These are phyloP conservation scores for Zizania latifolia DNA, from an alignment of 176 grass and related monocot genomes.

Conservation along the genomic window DNA sequence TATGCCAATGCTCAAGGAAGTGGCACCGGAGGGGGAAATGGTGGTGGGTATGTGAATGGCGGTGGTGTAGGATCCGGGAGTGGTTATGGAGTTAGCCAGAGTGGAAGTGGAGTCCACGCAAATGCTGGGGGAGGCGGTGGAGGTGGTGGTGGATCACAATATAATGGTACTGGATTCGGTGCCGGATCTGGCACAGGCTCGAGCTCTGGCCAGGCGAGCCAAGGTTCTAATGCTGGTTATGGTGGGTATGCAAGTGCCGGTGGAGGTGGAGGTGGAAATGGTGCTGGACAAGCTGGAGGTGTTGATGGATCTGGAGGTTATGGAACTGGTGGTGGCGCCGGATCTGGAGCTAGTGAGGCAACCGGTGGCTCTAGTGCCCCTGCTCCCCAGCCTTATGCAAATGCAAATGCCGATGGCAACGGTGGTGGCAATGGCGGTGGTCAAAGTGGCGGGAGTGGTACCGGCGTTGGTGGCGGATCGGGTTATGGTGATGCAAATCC, in stretches of 20 bases:
- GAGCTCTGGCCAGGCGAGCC: background rate
- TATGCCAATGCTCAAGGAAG: background rate
- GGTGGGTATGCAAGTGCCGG: background rate
- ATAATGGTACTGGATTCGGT: background rate
- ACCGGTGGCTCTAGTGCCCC: background rate
- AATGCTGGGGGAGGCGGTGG: background rate
- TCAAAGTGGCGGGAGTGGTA: background rate
- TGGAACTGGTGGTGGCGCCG: background rate
- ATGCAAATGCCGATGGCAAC: constrained; percentile 2
- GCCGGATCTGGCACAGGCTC: background rate
- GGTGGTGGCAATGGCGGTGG: background rate
- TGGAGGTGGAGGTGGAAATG: background rate
- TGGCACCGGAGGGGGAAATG: background rate
- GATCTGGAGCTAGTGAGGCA: background rate
- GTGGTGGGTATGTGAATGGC: background rate
- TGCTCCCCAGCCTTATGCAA: background rate
- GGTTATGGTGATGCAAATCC: background rate
- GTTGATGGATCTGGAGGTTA: background rate
- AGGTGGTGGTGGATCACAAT: background rate
- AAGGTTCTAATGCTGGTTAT: background rate
- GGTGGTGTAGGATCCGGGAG: background rate
- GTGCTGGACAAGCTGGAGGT: background rate
- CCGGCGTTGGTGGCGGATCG: background rate
- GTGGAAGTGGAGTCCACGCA: background rate
- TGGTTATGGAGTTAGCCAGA: background rate